phyloP scores from a whole-genome alignment of 164 flowering plant genomes.

The Aristolochia fimbriata region DNA sequence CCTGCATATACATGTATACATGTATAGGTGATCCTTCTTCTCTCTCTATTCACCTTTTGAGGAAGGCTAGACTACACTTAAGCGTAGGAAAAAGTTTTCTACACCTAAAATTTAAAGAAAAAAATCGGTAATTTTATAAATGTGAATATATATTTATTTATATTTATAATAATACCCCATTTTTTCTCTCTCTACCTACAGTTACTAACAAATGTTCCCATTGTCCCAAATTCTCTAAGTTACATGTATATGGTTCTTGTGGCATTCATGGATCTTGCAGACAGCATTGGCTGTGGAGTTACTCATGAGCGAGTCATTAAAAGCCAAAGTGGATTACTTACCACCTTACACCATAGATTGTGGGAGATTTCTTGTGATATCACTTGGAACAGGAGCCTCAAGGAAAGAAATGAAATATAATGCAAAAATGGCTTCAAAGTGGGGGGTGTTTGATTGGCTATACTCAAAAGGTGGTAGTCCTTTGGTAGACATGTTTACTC shows the following conservation, averaged over 20 bases:
- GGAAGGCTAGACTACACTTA: too few relatives aligned
- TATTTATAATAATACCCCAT: too few relatives aligned
- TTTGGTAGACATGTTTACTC: slow-evolving; percentile 4
- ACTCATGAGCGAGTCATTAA: slow-evolving; percentile 18
- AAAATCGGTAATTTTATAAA: too few relatives aligned
- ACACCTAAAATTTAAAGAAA: too few relatives aligned
- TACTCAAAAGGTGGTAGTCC: slow-evolving; percentile 3
- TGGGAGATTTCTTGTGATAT: slow-evolving; percentile 17
- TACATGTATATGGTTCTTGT: not conserved
- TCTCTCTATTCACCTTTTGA: too few relatives aligned
- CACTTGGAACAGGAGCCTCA: slow-evolving; percentile 27
- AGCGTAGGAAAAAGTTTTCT: too few relatives aligned
- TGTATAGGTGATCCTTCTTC: too few relatives aligned
- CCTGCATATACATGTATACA: too few relatives aligned
- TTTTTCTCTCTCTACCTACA: too few relatives aligned
- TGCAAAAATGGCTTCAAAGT: slow-evolving; percentile 17
- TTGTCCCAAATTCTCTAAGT: too few relatives aligned
- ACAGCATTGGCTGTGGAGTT: slow-evolving; percentile 34
- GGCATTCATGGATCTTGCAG: slow-evolving; percentile 6
- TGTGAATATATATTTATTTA: too few relatives aligned
- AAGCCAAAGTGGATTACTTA: slow-evolving; percentile 9
- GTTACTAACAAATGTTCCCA: too few relatives aligned
- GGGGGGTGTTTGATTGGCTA: slow-evolving; percentile 24
- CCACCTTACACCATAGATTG: slow-evolving; percentile 20
- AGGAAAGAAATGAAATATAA: slow-evolving; percentile 14